A percentile compares a stretch with the other conserved stretches of the same genome.
phyloP scores from a whole-genome alignment of 73 alveolate species.

The Effrenium voratum region DNA sequence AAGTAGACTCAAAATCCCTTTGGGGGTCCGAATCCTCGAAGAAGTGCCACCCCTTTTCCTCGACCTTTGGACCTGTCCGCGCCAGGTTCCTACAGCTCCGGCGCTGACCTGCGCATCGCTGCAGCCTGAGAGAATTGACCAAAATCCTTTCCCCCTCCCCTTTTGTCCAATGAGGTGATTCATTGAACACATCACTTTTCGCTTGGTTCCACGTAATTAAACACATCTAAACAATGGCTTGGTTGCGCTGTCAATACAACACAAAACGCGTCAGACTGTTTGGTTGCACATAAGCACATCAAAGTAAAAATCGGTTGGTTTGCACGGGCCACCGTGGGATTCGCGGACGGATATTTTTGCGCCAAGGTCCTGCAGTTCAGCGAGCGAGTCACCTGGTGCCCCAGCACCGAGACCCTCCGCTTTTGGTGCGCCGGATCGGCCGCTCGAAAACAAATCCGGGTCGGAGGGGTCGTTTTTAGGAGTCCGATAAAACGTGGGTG shows the following conservation, averaged over 20 bases:
- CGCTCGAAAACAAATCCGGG: neutral
- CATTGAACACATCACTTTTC: neutral
- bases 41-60: too few species aligned
- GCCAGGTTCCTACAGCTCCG: constrained; percentile 74
- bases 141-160: neutral
- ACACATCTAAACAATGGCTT: neutral
- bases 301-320: too few species aligned
- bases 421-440: constrained; percentile 81
- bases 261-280: too few species aligned
- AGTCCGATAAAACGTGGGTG: too few species aligned
- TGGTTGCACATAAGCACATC: too few species aligned
- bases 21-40: too few species aligned
- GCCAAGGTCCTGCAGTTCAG: constrained; percentile 40
- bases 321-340: too few species aligned
- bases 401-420: neutral
- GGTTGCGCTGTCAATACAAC: neutral
- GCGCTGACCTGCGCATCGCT: constrained; percentile 47
- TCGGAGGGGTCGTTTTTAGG: too few species aligned
- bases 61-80: too few species aligned
- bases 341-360: neutral
- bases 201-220: neutral
- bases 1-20: too few species aligned
- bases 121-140: neutral
- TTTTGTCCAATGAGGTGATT: neutral
- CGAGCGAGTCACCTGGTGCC: constrained; percentile 37